Conservation (phyloP, 2,329 filamentous ascomycete species). For the Cadophora gregata region DNA sequence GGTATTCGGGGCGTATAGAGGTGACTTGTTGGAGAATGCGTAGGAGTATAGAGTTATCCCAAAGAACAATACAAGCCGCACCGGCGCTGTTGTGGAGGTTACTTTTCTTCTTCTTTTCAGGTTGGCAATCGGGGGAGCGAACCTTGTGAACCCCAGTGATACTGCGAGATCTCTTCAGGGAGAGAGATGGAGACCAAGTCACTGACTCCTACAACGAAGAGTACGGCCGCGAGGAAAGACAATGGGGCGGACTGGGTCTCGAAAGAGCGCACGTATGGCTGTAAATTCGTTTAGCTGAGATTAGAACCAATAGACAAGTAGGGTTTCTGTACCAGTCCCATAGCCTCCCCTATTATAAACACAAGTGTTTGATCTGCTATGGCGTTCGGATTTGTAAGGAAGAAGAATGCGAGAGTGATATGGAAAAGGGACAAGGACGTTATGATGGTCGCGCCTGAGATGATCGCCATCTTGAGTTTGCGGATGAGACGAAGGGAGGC, state of each 20-base stretch:
- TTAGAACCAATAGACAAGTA: not conserved
- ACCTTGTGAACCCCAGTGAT: conserved; percentile 71
- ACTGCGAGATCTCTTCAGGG: conserved; percentile 67
- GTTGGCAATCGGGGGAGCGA: conserved; percentile 56
- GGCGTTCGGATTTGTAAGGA: conserved; percentile 73
- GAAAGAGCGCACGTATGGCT: conserved; percentile 73
- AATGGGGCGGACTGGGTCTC: conserved; percentile 72
- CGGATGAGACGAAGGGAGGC: not conserved
- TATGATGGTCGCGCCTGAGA: conserved; percentile 82
- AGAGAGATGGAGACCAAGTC: conserved; percentile 71
- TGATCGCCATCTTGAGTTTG: conserved; percentile 70
- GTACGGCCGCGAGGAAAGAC: conserved; percentile 73
- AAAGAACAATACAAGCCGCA: conserved; percentile 71
- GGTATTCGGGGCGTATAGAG: conserved; percentile 51
- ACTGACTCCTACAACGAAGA: conserved; percentile 64
- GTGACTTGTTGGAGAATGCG: conserved; percentile 59
- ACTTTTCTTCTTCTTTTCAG: conserved; percentile 44
- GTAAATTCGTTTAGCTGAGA: conserved; percentile 20
- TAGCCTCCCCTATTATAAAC: conserved; percentile 80
- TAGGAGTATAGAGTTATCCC: conserved; percentile 68
- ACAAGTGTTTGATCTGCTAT: conserved; percentile 83
- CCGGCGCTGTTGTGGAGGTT: conserved; percentile 55
- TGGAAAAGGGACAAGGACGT: conserved; percentile 84
- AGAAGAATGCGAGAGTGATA: conserved; percentile 81
- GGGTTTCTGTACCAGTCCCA: conserved; percentile 69